Evolutionary conservation across 2,329 filamentous ascomycete species (phyloP).

Genomic region (Ambrosiella beaveri): DNA sequence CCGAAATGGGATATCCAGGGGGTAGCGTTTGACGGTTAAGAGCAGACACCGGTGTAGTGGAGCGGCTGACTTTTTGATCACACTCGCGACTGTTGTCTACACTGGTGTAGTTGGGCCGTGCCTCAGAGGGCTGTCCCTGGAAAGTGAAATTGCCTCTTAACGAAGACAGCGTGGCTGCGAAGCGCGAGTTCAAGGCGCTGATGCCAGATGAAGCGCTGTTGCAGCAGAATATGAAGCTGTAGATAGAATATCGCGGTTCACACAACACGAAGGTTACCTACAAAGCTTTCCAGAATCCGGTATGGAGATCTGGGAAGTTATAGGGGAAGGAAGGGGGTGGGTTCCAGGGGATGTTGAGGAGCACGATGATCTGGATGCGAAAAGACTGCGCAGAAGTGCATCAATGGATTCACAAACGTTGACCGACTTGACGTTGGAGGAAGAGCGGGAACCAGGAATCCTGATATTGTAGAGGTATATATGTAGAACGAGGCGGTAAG

Average conservation of each 20-base stretch:
- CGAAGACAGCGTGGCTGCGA: constrained; percentile 28
- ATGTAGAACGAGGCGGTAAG: neutral
- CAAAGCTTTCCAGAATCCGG: too few species aligned
- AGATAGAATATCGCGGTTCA: neutral
- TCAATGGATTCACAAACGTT: neutral
- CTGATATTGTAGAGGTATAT: neutral
- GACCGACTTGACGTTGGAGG: neutral
- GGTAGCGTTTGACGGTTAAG: constrained; percentile 26
- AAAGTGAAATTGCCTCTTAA: constrained; percentile 6
- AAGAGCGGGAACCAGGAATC: neutral
- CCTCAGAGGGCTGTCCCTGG: constrained; percentile 11
- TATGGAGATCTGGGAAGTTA: too few species aligned
- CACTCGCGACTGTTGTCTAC: neutral
- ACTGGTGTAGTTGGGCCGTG: constrained; percentile 7
- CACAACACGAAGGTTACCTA: too few species aligned
- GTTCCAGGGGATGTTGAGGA: too few species aligned
- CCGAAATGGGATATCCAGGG: constrained; percentile 40
- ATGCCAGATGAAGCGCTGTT: neutral
- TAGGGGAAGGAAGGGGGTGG: too few species aligned
- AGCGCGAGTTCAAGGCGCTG: neutral
- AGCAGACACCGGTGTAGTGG: constrained; percentile 2
- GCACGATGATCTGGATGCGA: neutral
- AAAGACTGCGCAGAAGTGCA: neutral
- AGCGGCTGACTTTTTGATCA: constrained; percentile 3
- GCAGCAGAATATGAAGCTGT: neutral